Base-by-base conservation (phyloP, 805 yeast genomes). In the Saccharomycopsis amapae region DNA sequence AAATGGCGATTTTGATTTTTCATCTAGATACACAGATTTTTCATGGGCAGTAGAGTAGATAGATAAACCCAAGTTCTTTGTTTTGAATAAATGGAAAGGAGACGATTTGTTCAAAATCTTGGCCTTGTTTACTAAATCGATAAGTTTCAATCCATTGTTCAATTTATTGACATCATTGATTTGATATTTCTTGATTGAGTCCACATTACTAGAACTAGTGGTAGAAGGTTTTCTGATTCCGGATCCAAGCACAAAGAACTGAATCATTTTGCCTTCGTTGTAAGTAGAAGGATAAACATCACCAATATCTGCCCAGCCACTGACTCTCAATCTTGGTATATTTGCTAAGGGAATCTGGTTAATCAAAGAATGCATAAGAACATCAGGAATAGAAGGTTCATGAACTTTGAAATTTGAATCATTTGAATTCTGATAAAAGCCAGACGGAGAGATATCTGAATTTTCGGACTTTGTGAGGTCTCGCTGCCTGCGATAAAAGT, bases 321-420 rank as follows among this genome's bases (percentile, higher is more conserved):
- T 69, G 4, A 89, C 96, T 50, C 65, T 67, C 68, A 90, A 68
- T 23, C 68, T 66, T 0, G 97, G 96, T 15, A 88, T 64, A 33
- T 74, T 68, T 53, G 48, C 73, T 35, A 90, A 69, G 0, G 95
- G 93, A 20, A 80, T 81, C 56, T 86, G 94, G 59, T 90, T 90
- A 25, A 85, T 77, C 58, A 90, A 68, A 0, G 96, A 86, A 57
- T 89, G 95, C 95, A 89, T 86, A 49, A 90, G 65, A 39, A 86
- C 71, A 60, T 88, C 96, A 0, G 95, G 73, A 12, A 84, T 68
- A 2, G 81, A 71, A 2, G 93, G 84, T 38, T 65, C 56, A 40
- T 68, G 70, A 23, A 69, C 55, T 24, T 48, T 63, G 35, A 59
- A 54, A 5, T 44, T 15, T 4, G 44, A 44, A 2, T 43, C 44